Conservation (phyloP, 73 alveolate species). For the Urostyla sp. region DNA sequence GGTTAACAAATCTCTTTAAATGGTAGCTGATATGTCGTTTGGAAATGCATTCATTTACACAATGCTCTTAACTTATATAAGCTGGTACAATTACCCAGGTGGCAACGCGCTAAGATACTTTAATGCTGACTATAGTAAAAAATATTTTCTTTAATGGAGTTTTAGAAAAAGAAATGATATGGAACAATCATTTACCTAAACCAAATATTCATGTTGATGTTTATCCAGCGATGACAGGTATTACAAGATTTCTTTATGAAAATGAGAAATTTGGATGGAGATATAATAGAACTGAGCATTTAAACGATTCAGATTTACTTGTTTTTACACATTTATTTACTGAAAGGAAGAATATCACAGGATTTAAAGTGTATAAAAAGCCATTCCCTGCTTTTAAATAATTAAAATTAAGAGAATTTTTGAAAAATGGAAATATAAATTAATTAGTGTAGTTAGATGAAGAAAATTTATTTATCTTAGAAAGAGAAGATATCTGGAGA, state of each 20-base stretch:
- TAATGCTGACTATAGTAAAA: slow-evolving; percentile 41
- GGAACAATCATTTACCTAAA: background rate
- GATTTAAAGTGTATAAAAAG: slow-evolving; percentile 23
- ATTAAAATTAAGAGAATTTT: slow-evolving; percentile 15
- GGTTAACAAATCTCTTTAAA: background rate
- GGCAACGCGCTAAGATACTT: slow-evolving; percentile 69
- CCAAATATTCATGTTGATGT: slow-evolving; percentile 51
- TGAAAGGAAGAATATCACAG: slow-evolving; percentile 52
- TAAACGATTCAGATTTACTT: slow-evolving; percentile 36
- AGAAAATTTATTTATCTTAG: slow-evolving; percentile 33
- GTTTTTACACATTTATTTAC: slow-evolving; percentile 62
- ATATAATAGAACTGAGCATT: slow-evolving; percentile 54
- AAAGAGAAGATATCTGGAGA: slow-evolving; percentile 53
- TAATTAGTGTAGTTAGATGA: slow-evolving; percentile 3
- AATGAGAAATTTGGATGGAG: slow-evolving; percentile 56
- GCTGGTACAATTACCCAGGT: slow-evolving; percentile 79
- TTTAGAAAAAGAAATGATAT: background rate
- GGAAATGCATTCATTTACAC: background rate
- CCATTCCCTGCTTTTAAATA: slow-evolving; percentile 12
- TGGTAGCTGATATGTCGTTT: background rate
- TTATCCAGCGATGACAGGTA: slow-evolving; percentile 74
- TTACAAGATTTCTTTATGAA: slow-evolving; percentile 66
- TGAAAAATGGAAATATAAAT: background rate
- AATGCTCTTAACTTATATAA: slow-evolving; percentile 51
- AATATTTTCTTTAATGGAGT: background rate